These are phyloP conservation scores for Sporisorium exsertum DNA, from an alignment of 1,284 basidiomycete species.

Conservation along the genomic window DNA sequence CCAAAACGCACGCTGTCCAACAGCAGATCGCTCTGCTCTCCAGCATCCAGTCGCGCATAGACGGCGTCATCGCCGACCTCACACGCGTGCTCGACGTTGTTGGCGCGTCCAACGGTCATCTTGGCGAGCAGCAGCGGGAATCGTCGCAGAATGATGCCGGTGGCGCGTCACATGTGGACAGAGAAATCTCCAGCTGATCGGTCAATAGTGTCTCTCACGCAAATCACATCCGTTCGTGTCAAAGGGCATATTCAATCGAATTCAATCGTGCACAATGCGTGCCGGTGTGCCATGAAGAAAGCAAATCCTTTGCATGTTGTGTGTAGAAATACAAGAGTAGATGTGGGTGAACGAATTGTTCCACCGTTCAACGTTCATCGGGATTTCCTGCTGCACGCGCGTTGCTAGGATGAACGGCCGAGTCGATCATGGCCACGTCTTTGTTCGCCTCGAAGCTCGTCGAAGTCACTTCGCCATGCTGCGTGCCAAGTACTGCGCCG, in stretches of 20 bases:
- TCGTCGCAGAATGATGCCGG: not conserved
- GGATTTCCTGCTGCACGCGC: constrained; percentile 4
- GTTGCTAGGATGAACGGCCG: not conserved
- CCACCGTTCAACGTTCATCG: constrained; percentile 35
- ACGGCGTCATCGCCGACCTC: constrained; percentile 24
- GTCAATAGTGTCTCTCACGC: not conserved
- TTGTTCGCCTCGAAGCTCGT: constrained; percentile 1
- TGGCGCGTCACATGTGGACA: not conserved
- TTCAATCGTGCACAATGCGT: not conserved
- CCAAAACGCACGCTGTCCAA: constrained; percentile 5
- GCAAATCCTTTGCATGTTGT: constrained; percentile 15
- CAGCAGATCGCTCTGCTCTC: constrained; percentile 20
- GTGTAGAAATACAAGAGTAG: constrained; percentile 31
- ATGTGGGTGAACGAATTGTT: not conserved
- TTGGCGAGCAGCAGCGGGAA: not conserved
- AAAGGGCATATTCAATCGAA: not conserved
- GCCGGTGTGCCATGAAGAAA: constrained; percentile 19
- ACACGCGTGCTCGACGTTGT: constrained; percentile 17
- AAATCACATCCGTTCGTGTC: not conserved
- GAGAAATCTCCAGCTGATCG: not conserved
- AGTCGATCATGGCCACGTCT: constrained; percentile 12
- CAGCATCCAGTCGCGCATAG: constrained; percentile 26
- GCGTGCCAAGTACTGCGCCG: not conserved
- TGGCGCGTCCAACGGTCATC: not conserved
- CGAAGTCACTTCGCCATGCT: not conserved